phyloP scores from a whole-genome alignment of 192 early-diverging fungal genomes.

The Entomortierella lignicola region DNA sequence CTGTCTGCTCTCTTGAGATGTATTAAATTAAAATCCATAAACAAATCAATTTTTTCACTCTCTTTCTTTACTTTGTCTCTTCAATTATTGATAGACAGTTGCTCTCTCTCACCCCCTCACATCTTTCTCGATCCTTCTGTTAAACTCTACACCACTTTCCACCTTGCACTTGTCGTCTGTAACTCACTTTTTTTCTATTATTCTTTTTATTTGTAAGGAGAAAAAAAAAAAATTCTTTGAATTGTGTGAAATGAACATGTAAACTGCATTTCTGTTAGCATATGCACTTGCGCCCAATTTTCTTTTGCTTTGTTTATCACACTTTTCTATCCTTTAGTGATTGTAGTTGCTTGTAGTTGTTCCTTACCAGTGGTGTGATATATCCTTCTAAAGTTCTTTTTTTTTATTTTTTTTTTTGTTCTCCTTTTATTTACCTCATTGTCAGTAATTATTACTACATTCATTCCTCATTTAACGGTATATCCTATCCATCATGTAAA shows the following conservation, averaged over 20 bases:
- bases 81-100: neutral
- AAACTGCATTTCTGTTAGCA: no score
- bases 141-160: neutral
- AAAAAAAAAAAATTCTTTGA: no score
- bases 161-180: no score
- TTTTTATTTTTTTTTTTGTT: neutral
- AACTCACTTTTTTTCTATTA: neutral
- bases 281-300: no score
- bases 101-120: neutral
- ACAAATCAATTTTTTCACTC: neutral
- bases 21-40: neutral
- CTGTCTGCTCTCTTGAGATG: neutral
- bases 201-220: neutral
- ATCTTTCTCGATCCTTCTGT: neutral
- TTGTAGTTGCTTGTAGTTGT: no score
- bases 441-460: constrained; percentile 3
- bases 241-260: no score
- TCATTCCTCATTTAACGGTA: no score
- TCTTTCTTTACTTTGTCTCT: neutral
- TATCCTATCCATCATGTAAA: no score
- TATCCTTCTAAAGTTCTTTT: no score
- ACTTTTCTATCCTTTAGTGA: no score
- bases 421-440: neutral
- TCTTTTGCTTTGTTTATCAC: no score
- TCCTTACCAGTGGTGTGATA: no score